These are phyloP conservation scores for Amniculicola lignicola DNA, from an alignment of 495 filamentous ascomycete genomes.

Conservation along the genomic window DNA sequence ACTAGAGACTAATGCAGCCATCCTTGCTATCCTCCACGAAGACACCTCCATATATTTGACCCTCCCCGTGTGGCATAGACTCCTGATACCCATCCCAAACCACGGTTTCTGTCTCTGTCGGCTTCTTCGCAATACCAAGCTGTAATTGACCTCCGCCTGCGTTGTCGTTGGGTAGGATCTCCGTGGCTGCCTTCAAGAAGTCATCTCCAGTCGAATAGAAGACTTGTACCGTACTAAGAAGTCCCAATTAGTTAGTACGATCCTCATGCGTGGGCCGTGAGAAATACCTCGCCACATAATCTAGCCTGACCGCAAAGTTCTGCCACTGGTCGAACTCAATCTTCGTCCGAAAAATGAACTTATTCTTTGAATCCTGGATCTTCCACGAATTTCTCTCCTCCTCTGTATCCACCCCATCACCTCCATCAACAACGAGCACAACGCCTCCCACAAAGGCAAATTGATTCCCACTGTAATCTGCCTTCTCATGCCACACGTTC, in stretches of 20 bases:
- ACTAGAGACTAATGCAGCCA: constrained; percentile 18
- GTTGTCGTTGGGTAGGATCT: constrained; percentile 16
- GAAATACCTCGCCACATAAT: constrained; percentile 24
- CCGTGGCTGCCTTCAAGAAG: constrained; percentile 9
- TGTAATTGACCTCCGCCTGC: constrained; percentile 25
- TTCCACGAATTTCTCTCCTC: constrained; percentile 12
- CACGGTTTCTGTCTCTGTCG: constrained; percentile 29
- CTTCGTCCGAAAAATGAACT: constrained; percentile 4
- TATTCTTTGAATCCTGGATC: constrained; percentile 18
- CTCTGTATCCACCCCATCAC: constrained; percentile 6
- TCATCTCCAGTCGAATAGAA: constrained; percentile 21
- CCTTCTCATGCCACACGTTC: constrained; percentile 31
- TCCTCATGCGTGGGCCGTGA: too few species aligned
- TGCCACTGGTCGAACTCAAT: constrained; percentile 15
- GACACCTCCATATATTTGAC: constrained; percentile 25
- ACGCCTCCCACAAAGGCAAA: constrained; percentile 17
- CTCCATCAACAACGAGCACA: constrained; percentile 15
- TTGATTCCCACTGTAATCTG: constrained; percentile 23
- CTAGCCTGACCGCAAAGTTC: constrained; percentile 26
- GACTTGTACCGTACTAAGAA: constrained; percentile 25
- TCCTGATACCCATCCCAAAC: constrained; percentile 33
- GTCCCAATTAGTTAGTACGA: too few species aligned
- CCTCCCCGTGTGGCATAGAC: background rate
- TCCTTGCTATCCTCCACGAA: constrained; percentile 24
- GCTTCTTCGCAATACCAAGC: constrained; percentile 31